These are phyloP conservation scores for Bisporella sp. DNA, from an alignment of 2,329 filamentous ascomycete species.

Conservation along the genomic window DNA sequence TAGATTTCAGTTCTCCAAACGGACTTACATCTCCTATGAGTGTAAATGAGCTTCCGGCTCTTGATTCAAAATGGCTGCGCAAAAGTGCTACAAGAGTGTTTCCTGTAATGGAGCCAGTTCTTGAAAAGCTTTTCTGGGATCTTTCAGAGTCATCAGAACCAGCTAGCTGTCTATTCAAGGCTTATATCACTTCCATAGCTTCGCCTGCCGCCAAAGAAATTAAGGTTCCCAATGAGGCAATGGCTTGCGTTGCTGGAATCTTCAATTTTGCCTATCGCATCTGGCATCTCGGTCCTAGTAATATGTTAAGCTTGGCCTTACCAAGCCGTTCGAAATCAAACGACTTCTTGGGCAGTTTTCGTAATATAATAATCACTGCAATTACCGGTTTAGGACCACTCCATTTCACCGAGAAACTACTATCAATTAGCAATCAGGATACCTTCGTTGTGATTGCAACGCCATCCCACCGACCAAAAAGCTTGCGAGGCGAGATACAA, in stretches of 20 bases:
- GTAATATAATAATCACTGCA: slow-evolving; percentile 42
- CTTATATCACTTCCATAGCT: slow-evolving; percentile 55
- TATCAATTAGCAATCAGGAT: slow-evolving; percentile 44
- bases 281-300: slow-evolving; percentile 51
- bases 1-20: slow-evolving; percentile 42
- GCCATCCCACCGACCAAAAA: slow-evolving; percentile 50
- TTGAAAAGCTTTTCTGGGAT: slow-evolving; percentile 55
- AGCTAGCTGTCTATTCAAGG: slow-evolving; percentile 49
- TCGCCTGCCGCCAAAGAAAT: slow-evolving; percentile 77
- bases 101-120: slow-evolving; percentile 48
- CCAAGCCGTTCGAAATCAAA: slow-evolving; percentile 34
- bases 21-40: slow-evolving; percentile 9
- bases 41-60: slow-evolving; percentile 70
- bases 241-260: slow-evolving; percentile 67
- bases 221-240: slow-evolving; percentile 77
- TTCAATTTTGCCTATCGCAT: slow-evolving; percentile 62
- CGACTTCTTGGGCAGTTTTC: slow-evolving; percentile 49
- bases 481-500: slow-evolving; percentile 42
- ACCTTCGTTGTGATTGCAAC: slow-evolving; percentile 57
- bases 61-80: slow-evolving; percentile 85
- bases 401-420: slow-evolving; percentile 56
- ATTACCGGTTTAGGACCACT: slow-evolving; percentile 47
- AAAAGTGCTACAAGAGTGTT: slow-evolving; percentile 63
- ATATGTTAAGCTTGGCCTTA: slow-evolving; percentile 13
- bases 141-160: slow-evolving; percentile 54